Evolutionary conservation across 78 protist species (phyloP).

Genomic region (Planoprotostelium fungivorum): DNA sequence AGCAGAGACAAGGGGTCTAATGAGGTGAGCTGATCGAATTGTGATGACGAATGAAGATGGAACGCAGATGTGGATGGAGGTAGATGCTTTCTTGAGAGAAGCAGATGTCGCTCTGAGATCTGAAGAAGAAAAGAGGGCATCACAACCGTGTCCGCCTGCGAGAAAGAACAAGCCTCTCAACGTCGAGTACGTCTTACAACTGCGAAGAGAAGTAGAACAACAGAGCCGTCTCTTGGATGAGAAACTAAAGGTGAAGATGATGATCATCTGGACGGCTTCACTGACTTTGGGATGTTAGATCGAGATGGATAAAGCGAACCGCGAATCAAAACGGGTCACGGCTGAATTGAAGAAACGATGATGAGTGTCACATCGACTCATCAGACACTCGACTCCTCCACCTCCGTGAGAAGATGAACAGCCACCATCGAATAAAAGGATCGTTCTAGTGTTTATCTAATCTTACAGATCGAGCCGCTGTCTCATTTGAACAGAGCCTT

Average conservation of each 20-base stretch:
- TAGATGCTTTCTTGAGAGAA: no score
- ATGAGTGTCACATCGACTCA: no score
- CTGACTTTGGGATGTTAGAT: not conserved
- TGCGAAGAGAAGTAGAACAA: not conserved
- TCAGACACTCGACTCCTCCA: no score
- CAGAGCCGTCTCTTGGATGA: not conserved
- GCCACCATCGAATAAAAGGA: not conserved
- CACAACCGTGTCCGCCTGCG: not conserved
- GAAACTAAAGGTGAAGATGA: not conserved
- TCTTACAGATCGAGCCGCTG: not conserved
- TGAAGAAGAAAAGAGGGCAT: not conserved
- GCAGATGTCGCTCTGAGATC: no score
- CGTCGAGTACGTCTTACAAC: not conserved
- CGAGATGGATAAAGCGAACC: not conserved
- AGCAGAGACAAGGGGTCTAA: no score
- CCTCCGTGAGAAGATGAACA: not conserved
- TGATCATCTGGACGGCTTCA: not conserved
- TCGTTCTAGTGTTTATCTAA: not conserved
- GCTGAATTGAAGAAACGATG: not conserved
- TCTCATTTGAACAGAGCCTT: not conserved
- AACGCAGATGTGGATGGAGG: no score
- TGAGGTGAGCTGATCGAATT: no score
- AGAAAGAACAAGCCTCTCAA: not conserved
- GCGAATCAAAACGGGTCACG: not conserved
- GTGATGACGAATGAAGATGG: no score